These are phyloP conservation scores for Hypomontagnella submonticulosa DNA, from an alignment of 495 filamentous ascomycete genomes.

Conservation along the genomic window DNA sequence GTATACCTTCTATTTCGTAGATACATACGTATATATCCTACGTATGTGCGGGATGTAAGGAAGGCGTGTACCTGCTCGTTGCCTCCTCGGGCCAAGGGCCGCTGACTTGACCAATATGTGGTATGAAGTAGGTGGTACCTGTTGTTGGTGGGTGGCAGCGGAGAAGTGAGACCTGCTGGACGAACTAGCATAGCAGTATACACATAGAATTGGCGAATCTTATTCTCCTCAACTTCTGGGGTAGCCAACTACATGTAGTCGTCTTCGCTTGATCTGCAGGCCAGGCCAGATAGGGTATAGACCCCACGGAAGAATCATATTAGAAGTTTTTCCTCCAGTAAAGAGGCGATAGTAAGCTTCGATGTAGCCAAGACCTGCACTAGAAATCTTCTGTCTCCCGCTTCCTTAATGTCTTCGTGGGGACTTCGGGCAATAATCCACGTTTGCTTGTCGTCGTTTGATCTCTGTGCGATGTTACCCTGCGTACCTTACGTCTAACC, in stretches of 20 bases:
- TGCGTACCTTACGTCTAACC: conserved; percentile 25
- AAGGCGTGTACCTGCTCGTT: conserved; percentile 9
- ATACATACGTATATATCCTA: neutral
- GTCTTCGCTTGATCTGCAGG: conserved; percentile 34
- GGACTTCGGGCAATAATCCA: conserved; percentile 35
- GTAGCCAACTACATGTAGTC: conserved; percentile 33
- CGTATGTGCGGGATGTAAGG: no score
- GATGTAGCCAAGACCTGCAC: conserved; percentile 23
- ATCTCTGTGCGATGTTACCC: conserved; percentile 28
- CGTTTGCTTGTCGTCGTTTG: conserved; percentile 21
- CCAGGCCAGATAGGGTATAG: conserved; percentile 31
- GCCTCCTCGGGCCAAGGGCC: conserved; percentile 24
- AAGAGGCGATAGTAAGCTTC: conserved; percentile 15
- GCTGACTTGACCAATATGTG: conserved; percentile 20
- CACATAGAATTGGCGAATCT: conserved; percentile 31
- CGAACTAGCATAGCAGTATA: conserved; percentile 10
- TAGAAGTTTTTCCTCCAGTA: conserved; percentile 44
- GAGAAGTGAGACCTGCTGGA: conserved; percentile 13
- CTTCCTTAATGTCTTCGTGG: conserved; percentile 5
- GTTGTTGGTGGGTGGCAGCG: conserved; percentile 21
- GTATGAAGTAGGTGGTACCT: conserved; percentile 37
- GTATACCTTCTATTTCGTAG: conserved; percentile 9
- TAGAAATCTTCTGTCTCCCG: conserved; percentile 26
- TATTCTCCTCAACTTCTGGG: conserved; percentile 15
- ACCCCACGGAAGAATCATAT: conserved; percentile 35